Evolutionary conservation across 306 rosid species (phyloP).

Genomic region (Prunus persica): Prunus_persica_NCBIv2 NC_034015.1:17220501-17221000

Average conservation of each 20-base stretch:
- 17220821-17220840: not conserved
- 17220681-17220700: not conserved
- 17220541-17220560: constrained; percentile 64
- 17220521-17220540: constrained; percentile 79
- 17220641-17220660: not conserved
- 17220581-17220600: not conserved
- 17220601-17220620: not conserved
- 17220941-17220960: constrained; percentile 55
- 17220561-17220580: not conserved
- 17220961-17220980: constrained; percentile 95
- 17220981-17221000: constrained; percentile 97
- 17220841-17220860: not conserved
- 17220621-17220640: not conserved
- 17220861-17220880: not conserved
- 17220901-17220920: constrained; percentile 94
- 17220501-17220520: constrained; percentile 79
- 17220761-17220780: not conserved
- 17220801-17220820: not conserved
- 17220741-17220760: not conserved
- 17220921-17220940: constrained; percentile 94
- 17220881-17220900: not conserved
- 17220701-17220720: not conserved
- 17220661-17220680: not conserved
- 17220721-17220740: too few relatives aligned
- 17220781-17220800: not conserved